A percentile compares a stretch with the other conserved stretches of the same genome.
Evolutionary conservation across 2,329 filamentous ascomycete genomes (phyloP).

Genomic region (Mariannaea elegans): DNA sequence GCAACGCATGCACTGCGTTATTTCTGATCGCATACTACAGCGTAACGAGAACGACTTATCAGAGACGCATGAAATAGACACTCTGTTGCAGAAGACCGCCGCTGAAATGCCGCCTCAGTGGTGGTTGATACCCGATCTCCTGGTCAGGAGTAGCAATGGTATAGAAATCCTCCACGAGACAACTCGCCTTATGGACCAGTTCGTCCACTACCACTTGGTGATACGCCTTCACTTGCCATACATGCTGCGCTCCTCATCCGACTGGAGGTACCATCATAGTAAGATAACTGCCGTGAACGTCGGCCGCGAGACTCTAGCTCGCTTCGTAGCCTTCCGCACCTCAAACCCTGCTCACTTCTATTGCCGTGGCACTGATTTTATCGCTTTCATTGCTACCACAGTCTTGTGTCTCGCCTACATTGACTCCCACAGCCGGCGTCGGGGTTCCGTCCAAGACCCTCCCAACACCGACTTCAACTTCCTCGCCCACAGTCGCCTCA

Average conservation of each 20-base stretch:
- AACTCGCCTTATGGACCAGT: conserved; percentile 45
- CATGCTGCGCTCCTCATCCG: conserved; percentile 38
- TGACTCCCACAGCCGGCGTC: background rate
- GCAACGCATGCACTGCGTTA: conserved; percentile 42
- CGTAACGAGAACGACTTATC: conserved; percentile 39
- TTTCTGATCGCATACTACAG: conserved; percentile 45
- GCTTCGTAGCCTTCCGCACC: conserved; percentile 46
- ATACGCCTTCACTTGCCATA: conserved; percentile 52
- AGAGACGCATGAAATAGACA: conserved; percentile 45
- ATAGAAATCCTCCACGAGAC: conserved; percentile 41
- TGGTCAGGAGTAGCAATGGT: conserved; percentile 20
- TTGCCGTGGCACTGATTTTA: conserved; percentile 49
- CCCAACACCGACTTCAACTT: background rate
- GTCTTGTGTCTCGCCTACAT: conserved; percentile 46
- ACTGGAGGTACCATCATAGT: conserved; percentile 43
- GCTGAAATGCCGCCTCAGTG: conserved; percentile 45
- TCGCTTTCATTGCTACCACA: conserved; percentile 49
- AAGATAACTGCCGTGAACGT: conserved; percentile 49
- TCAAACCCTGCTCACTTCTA: conserved; percentile 42
- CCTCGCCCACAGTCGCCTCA: conserved; percentile 2
- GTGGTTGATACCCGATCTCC: conserved; percentile 45
- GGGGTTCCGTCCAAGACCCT: background rate
- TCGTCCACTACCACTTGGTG: conserved; percentile 50
- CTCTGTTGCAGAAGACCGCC: conserved; percentile 43
- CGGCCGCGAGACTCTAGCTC: conserved; percentile 48